These are phyloP conservation scores for Pleodorina starrii DNA, from an alignment of 139 green algal species.

Conservation along the genomic window DNA sequence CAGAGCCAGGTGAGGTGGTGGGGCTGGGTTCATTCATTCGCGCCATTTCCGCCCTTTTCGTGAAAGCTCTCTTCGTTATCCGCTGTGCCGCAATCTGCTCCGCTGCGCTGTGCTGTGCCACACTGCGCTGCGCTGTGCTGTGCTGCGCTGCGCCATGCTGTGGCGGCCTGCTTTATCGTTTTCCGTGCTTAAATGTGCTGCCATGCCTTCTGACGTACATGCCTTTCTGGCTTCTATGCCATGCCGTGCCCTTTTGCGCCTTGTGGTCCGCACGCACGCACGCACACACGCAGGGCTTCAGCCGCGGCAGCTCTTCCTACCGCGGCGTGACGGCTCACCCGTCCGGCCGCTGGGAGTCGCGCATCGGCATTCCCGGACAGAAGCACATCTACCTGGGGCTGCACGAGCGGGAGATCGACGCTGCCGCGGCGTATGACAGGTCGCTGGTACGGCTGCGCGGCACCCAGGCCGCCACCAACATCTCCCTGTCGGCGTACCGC, in stretches of 20 bases:
- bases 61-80: too few relatives aligned
- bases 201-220: too few relatives aligned
- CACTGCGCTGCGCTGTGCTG: too few relatives aligned
- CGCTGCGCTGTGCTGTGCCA: too few relatives aligned
- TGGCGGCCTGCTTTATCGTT: too few relatives aligned
- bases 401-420: constrained; percentile 71
- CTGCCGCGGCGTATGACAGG: constrained; percentile 75
- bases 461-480: constrained; percentile 56
- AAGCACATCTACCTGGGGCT: constrained; percentile 90
- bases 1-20: constrained; percentile 67
- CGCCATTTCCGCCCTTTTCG: too few relatives aligned
- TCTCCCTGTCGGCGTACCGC: constrained; percentile 50
- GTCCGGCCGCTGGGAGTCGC: constrained; percentile 87
- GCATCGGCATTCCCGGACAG: constrained; percentile 89
- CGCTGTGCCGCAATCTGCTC: too few relatives aligned
- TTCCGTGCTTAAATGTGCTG: too few relatives aligned
- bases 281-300: constrained; percentile 84
- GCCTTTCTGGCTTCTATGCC: too few relatives aligned
- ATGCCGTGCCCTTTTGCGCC: not conserved
- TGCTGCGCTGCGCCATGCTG: too few relatives aligned
- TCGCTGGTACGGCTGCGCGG: constrained; percentile 71
- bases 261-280: too few relatives aligned
- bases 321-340: constrained; percentile 91
- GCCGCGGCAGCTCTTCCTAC: constrained; percentile 84
- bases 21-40: too few relatives aligned